Conservation (phyloP, 805 yeast species). For the Barnettozyma salicaria region DNA sequence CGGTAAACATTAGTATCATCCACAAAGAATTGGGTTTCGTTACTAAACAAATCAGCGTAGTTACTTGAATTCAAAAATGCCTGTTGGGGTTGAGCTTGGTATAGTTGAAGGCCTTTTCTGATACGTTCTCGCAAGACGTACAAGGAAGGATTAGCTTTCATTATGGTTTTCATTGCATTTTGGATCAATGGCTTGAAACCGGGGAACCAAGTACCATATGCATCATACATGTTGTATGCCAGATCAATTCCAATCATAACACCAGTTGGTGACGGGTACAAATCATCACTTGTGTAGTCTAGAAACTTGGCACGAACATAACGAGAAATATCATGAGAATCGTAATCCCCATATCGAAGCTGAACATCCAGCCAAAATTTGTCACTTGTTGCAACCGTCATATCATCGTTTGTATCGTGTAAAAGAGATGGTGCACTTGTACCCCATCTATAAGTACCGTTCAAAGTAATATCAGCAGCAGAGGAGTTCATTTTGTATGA, state of each 20-base stretch:
- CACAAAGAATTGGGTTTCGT: constrained; percentile 76
- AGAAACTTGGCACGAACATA: constrained; percentile 88
- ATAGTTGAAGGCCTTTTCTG: constrained; percentile 87
- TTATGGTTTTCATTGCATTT: constrained; percentile 86
- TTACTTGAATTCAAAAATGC: constrained; percentile 84
- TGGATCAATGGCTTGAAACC: constrained; percentile 87
- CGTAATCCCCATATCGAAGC: constrained; percentile 93
- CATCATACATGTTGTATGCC: constrained; percentile 93
- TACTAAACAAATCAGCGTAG: constrained; percentile 82
- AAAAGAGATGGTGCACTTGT: constrained; percentile 77
- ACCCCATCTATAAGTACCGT: constrained; percentile 75
- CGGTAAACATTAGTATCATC: constrained; percentile 95
- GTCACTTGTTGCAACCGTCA: constrained; percentile 48
- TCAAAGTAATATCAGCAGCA: constrained; percentile 80
- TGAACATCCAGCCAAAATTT: constrained; percentile 96
- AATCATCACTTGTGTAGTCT: constrained; percentile 86
- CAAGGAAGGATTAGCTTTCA: constrained; percentile 92
- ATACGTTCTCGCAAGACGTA: constrained; percentile 89
- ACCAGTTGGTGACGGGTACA: constrained; percentile 93
- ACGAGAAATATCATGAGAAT: constrained; percentile 92
- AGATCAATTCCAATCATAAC: constrained; percentile 84
- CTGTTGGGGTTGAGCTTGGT: constrained; percentile 91
- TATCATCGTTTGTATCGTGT: constrained; percentile 60
- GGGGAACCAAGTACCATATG: constrained; percentile 97
- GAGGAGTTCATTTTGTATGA: constrained; percentile 97